Conservation (phyloP, 2,329 filamentous ascomycete genomes). For the Fusarium bactridioides region DNA sequence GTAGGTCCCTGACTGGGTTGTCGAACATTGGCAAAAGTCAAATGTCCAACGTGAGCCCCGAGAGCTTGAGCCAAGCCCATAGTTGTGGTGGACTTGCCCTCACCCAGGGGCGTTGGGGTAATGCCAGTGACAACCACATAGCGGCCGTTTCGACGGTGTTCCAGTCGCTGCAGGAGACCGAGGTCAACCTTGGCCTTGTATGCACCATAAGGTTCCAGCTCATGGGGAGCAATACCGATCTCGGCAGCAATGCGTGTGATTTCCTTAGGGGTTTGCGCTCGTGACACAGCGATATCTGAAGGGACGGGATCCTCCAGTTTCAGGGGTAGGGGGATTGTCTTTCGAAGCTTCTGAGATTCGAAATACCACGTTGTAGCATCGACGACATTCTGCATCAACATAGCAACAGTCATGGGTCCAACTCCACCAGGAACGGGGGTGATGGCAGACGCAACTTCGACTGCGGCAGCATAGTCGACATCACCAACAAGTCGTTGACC, state of each 20-base stretch:
- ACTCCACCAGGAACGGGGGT: slow-evolving; percentile 97
- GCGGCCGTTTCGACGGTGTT: slow-evolving; percentile 86
- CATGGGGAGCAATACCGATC: slow-evolving; percentile 84
- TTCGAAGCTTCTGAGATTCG: slow-evolving; percentile 81
- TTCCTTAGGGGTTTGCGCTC: slow-evolving; percentile 88
- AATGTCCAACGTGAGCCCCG: slow-evolving; percentile 83
- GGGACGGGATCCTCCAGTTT: slow-evolving; percentile 83
- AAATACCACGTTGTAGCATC: slow-evolving; percentile 84
- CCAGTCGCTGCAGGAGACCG: slow-evolving; percentile 79
- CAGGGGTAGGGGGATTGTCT: slow-evolving; percentile 82
- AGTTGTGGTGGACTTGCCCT: slow-evolving; percentile 98
- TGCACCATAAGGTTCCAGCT: slow-evolving; percentile 92
- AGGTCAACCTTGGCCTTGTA: slow-evolving; percentile 97
- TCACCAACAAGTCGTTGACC: slow-evolving; percentile 93
- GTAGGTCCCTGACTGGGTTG: slow-evolving; percentile 97
- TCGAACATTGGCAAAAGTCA: slow-evolving; percentile 95
- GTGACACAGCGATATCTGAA: slow-evolving; percentile 93
- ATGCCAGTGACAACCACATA: slow-evolving; percentile 96
- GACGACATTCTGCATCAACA: slow-evolving; percentile 96
- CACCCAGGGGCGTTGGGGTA: slow-evolving; percentile 93
- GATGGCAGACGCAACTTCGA: slow-evolving; percentile 87
- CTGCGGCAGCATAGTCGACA: slow-evolving; percentile 88
- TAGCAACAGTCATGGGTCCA: slow-evolving; percentile 98
- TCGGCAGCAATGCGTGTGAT: slow-evolving; percentile 87
- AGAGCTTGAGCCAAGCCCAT: slow-evolving; percentile 94